phyloP scores from a whole-genome alignment of 2,329 filamentous ascomycete species.

The Neodidymelliopsis sp. region DNA sequence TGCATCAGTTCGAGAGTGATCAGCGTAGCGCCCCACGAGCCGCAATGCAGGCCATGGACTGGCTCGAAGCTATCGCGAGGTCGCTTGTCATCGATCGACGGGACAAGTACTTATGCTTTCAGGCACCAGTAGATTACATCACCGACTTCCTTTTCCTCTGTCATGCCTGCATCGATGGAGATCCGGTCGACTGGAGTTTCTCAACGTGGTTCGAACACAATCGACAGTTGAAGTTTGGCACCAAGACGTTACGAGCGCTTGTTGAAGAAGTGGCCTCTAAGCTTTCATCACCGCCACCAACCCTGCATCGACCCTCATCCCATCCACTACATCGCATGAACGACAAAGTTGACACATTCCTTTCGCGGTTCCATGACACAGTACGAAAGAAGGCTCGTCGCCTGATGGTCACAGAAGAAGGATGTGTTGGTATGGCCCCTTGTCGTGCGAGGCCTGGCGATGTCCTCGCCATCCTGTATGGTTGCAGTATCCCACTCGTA shows the following conservation, averaged over 20 bases:
- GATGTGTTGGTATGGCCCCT: constrained; percentile 39
- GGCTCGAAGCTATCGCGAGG: constrained; percentile 32
- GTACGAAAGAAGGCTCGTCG: constrained; percentile 39
- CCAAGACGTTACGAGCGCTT: constrained; percentile 24
- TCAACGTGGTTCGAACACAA: constrained; percentile 39
- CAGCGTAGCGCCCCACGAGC: constrained; percentile 17
- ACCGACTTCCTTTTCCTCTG: constrained; percentile 39
- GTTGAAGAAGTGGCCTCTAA: constrained; percentile 17
- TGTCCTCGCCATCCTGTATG: constrained; percentile 42
- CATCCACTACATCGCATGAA: constrained; percentile 25
- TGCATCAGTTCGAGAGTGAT: constrained; percentile 17
- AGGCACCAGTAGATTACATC: constrained; percentile 33
- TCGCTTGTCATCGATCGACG: constrained; percentile 39
- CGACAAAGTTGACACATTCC: constrained; percentile 33
- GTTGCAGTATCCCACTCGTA: constrained; percentile 48
- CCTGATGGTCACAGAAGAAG: constrained; percentile 37
- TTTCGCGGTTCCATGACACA: constrained; percentile 41
- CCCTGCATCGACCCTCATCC: constrained; percentile 22
- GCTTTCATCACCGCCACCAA: constrained; percentile 7
- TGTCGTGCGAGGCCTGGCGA: constrained; percentile 39
- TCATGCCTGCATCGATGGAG: constrained; percentile 26
- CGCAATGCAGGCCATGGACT: constrained; percentile 24
- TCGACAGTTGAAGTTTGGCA: constrained; percentile 24
- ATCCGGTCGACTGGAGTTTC: constrained; percentile 36
- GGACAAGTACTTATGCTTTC: constrained; percentile 42